Evolutionary conservation across 139 green algal genomes (phyloP), one percentile per base, ranked within the genome.

Genomic region (Volvox reticuliferus): DNA sequence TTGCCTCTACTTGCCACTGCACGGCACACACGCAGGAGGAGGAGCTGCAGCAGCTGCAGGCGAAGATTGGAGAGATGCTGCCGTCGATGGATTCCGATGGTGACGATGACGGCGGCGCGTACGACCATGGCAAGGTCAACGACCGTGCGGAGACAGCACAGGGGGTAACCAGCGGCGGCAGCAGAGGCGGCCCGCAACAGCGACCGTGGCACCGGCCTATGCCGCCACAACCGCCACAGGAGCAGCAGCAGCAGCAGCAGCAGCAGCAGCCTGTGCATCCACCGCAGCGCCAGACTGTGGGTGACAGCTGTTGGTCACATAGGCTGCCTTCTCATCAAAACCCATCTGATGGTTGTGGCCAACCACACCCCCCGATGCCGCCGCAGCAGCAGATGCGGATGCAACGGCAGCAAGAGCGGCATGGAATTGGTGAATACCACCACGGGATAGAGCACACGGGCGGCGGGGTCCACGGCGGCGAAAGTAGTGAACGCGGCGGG

Each of bases 1-100:
- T n/a, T n/a, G n/a, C n/a, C n/a, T n/a, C n/a, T n/a, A n/a, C n/a
- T n/a, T n/a, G n/a, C n/a, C n/a, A n/a, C n/a, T n/a, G n/a, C n/a
- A n/a, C n/a, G n/a, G n/a, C n/a, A n/a, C 65, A 73, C 75, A 62
- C 65, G 2, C 73, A 90, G 86, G 86, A 90, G 71, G 86, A 90
- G n/a, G 37, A 90, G 73, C 50, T 84, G 30, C 20, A 35, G 71
- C 16, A 30, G 71, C 30, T 83, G 19, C 86, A 90, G n/a, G 86
- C 30, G 9, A 69, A 21, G 6, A 36, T 90, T 3, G 30, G 50
- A 2, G 44, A 83, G 50, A 73, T 90, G 73, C 1, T 90, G 50
- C 73, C 86, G 2, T 30, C 26, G 44, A 55, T 55, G 5, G 86
- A 90, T 14, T 50, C 21, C 0, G 71, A 83, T 2, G 71, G 83